Evolutionary conservation across 2,329 filamentous ascomycete genomes (phyloP), one percentile per base, ranked within the genome.

Genomic region (Ascochyta viciae-villosae): DNA sequence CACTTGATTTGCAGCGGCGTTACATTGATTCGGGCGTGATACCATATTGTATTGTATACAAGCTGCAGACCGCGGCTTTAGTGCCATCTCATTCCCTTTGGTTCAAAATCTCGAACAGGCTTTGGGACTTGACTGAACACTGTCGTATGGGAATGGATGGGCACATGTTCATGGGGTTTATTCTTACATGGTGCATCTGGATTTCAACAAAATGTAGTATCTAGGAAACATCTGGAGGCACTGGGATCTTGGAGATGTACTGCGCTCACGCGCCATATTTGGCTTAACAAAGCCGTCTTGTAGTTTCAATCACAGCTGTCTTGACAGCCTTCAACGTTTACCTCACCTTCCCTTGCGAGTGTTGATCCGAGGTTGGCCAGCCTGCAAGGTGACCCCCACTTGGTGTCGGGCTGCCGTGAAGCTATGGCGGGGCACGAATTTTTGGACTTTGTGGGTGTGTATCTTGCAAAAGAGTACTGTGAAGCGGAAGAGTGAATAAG

Each of bases 31-130:
- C 49, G 34, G 60, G 51, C 50, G 40, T 68, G 61, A 71, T 70
- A 64, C 63, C 62, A 69, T 50, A 60, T 56, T 68, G 65, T 66
- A 68, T 56, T 65, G 57, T 67, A 62, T 51, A 53, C 56, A 54
- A 45, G 61, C 61, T 63, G 60, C 51, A 53, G 49, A 50, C 43
- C 42, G 54, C 58, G 55, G 57, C 58, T 61, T 60, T 50, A 60
- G 59, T 63, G 55, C 56, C 62, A 59, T 56, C 55, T 61, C 58
- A 39, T 65, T 71, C 60, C 33, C 50, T 37, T 29, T 54, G 24
- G 43, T 38, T 41, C 9, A 27, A 34, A 33, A 26, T n/a, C 33
- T 24, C 31, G 34, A 41, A 40, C 37, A 38, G 37, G 15, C 12
- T 23, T 53, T 45, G 54, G 42, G 38, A 56, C 34, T 44, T 54